These are phyloP conservation scores for Phytophthora pini DNA, from an alignment of 352 stramenopile genomes.

Conservation along the genomic window DNA sequence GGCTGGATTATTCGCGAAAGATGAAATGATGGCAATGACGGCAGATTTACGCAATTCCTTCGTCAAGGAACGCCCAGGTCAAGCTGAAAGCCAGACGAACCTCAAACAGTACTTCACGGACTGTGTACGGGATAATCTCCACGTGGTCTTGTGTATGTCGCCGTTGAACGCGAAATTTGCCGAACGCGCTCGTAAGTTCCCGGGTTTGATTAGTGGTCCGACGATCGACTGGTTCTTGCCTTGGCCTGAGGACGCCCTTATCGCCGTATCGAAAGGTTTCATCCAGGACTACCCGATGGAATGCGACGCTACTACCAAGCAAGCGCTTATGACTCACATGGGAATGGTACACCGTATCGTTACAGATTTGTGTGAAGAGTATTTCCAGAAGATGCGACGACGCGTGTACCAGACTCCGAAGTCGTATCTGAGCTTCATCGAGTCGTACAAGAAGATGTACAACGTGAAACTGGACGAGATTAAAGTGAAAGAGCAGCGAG, in stretches of 20 bases:
- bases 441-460: conserved; percentile 99
- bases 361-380: conserved; percentile 97
- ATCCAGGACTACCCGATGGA: conserved; percentile 97
- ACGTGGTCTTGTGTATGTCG: conserved; percentile 99
- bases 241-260: conserved; percentile 98
- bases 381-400: conserved; percentile 97
- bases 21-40: conserved; percentile 99
- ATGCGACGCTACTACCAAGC: conserved; percentile 85
- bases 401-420: conserved; percentile 99
- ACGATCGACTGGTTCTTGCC: conserved; percentile 99
- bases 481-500: conserved; percentile 96
- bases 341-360: conserved; percentile 98
- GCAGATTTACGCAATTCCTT: conserved; percentile 96
- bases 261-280: conserved; percentile 96
- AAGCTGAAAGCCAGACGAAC: conserved; percentile 96
- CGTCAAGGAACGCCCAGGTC: conserved; percentile 93
- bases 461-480: conserved; percentile 93
- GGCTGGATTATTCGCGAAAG: conserved; percentile 97
- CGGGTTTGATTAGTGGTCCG: conserved; percentile 96
- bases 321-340: conserved; percentile 97
- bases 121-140: conserved; percentile 97
- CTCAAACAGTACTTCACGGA: conserved; percentile 99
- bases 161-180: conserved; percentile 98
- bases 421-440: conserved; percentile 98
- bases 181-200: conserved; percentile 96